Base-by-base conservation (phyloP, 768 basidiomycete species). In the Kondoa subrosea region DNA sequence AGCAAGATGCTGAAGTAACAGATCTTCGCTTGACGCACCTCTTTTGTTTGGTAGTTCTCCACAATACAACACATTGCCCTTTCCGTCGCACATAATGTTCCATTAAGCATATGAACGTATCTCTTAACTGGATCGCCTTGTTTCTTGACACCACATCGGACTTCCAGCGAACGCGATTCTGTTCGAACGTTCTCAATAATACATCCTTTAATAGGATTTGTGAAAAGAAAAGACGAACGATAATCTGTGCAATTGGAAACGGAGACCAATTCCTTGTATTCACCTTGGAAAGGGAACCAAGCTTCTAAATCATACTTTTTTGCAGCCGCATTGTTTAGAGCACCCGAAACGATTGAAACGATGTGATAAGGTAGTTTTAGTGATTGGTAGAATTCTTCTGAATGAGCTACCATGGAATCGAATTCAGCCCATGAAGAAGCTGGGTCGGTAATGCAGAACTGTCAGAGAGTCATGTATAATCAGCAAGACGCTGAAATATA, bases 241-340 rank as follows among this genome's bases (percentile, higher is more conserved):
- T 99, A 97, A 77, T 97, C 95, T 26, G 93, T 96, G 80, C 95
- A 99, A 77, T 99, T 99, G 76, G 89, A 91, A 77, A 91, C 92
- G 72, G 89, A 91, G 40, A 97, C 95, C 56, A 99, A 81, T 80
- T 99, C 95, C 81, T 97, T 99, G 81, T 92, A 91, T 64, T 82
- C 85, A 63, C 85, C 85, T 78, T 97, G 95, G 83, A 89, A 96
- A 1, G 95, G 95, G 83, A 99, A 99, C 89, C 91, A 99, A 68
- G 95, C 95, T 78, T 99, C 95, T 69, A 99, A 77, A 78, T 99
- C 95, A 76, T 86, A 90, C 80, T 99, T 99, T 80, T 95, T 91
- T 64, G 92, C 84, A 27, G 95, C 95, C 0, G 95, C 95, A 72
- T 97, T 82, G 79, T 99, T 99, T 72, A 99, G 80, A 32, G 92